These are phyloP conservation scores for Leccinum olivaceopallidum DNA, from an alignment of 768 basidiomycete genomes.

Conservation along the genomic window DNA sequence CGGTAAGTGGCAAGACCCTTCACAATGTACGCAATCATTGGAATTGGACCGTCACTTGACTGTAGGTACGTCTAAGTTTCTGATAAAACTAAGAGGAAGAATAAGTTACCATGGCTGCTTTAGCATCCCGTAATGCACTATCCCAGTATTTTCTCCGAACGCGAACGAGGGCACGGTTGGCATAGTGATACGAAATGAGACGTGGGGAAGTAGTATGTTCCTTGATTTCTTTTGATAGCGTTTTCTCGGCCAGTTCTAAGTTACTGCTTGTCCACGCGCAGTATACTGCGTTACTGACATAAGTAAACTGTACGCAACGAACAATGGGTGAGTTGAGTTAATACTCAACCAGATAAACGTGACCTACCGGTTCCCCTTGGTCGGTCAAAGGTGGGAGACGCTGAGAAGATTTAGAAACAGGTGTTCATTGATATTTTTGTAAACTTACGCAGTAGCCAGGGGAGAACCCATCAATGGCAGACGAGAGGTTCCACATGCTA, in stretches of 20 bases:
- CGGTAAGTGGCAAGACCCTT: conserved; percentile 5
- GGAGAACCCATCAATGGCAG: not conserved
- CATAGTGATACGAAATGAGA: conserved; percentile 4
- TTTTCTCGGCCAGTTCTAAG: conserved; percentile 5
- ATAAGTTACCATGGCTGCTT: not conserved
- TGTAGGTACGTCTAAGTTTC: not conserved
- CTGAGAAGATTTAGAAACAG: conserved; percentile 10
- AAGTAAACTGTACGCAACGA: conserved; percentile 9
- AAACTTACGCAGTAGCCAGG: conserved; percentile 11
- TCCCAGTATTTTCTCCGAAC: not conserved
- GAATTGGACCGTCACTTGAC: not conserved
- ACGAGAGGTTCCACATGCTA: not conserved
- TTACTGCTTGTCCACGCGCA: conserved; percentile 11
- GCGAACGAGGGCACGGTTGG: conserved; percentile 20
- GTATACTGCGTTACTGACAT: conserved; percentile 5
- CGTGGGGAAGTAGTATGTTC: not conserved
- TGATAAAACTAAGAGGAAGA: not conserved
- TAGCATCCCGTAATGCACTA: conserved; percentile 10
- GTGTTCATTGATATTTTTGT: not conserved
- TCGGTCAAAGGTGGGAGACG: not conserved
- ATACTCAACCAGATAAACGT: not conserved
- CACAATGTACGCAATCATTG: conserved; percentile 3
- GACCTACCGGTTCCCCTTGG: conserved; percentile 10
- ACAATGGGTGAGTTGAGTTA: not conserved
- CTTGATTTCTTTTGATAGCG: conserved; percentile 13